Percentiles rank a stretch among this genome's conserved stretches.
Conservation (phyloP, 805 yeast species). For the Myxozyma melibiosi region DNA sequence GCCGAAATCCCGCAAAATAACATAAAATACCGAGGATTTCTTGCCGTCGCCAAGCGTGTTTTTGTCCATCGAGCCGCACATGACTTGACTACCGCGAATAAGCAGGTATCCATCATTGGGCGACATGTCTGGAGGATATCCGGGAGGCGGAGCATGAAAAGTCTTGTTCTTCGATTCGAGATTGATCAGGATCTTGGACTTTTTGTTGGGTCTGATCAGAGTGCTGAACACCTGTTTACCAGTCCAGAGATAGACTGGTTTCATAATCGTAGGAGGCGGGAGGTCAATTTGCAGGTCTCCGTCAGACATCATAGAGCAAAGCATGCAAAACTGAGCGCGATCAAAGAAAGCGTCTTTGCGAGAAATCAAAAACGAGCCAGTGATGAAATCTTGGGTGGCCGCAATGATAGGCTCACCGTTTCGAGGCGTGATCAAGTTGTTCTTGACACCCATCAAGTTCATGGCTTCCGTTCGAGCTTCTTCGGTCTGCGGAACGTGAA, state of each 20-base stretch:
- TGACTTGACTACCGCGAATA: constrained; percentile 83
- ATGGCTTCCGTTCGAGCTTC: constrained; percentile 99
- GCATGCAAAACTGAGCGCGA: constrained; percentile 77
- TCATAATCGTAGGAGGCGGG: constrained; percentile 92
- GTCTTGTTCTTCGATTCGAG: constrained; percentile 94
- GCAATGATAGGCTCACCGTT: constrained; percentile 99
- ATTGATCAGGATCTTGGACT: constrained; percentile 80
- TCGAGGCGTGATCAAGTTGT: constrained; percentile 90
- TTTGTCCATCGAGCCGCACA: constrained; percentile 96
- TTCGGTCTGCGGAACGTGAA: constrained; percentile 98
- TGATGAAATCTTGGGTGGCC: constrained; percentile 98
- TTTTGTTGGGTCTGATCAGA: constrained; percentile 76
- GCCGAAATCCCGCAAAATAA: constrained; percentile 95
- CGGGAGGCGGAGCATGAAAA: constrained; percentile 70
- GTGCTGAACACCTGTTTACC: constrained; percentile 94
- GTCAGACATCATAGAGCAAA: constrained; percentile 94
- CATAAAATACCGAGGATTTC: constrained; percentile 93
- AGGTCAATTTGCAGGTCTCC: constrained; percentile 84
- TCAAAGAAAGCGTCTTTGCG: constrained; percentile 93
- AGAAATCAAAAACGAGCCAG: constrained; percentile 91
- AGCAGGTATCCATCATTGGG: constrained; percentile 95
- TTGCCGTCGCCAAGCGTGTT: constrained; percentile 97
- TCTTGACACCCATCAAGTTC: constrained; percentile 95
- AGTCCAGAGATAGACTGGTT: constrained; percentile 91
- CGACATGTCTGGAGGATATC: constrained; percentile 89